Base-by-base conservation (phyloP, 768 basidiomycete genomes). In the Pulveroboletus ravenelii region DNA sequence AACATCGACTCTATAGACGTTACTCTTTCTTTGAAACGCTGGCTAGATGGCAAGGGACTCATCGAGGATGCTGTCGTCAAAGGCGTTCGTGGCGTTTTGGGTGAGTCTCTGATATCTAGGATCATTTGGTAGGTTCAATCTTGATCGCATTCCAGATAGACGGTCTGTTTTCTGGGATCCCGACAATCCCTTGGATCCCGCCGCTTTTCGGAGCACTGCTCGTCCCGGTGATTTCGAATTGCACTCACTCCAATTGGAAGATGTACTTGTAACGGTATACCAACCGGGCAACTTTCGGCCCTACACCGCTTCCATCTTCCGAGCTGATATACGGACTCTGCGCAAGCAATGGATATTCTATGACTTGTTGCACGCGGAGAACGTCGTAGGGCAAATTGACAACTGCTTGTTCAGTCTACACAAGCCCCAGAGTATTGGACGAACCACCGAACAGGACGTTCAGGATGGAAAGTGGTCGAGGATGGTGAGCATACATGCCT, bases 371-470 rank as follows among this genome's bases (percentile, higher is more conserved):
- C 66, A 63, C 43, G 94, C 96, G 0, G 94, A 97, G 63, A 90
- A 88, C 56, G 87, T 98, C 37, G 95, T 96, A 9, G 96, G 96
- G 5, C 96, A 99, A 66, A 90, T 93, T 55, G 96, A 99, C 66
- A 97, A 97, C 63, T 99, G 96, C 61, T 65, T 99, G 17, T 96
- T 96, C 72, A 97, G 94, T 64, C 65, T 99, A 55, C 96, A 98
- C 62, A 88, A 85, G 62, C 95, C 95, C 6, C 95, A 97, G 72
- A 95, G 91, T 64, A 90, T 98, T 45, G 92, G 94, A 2, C 76
- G 91, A 54, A 93, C 91, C 5, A 91, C 84, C 41, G 87, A 91
- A 62, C 87, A 83, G 61, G 93, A 95, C 53, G 63, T 89, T 30
- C 82, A 85, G 64, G 86, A 93, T 62, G 84, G 84, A 15, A 80